Conservation (phyloP, 2,329 filamentous ascomycete genomes). For the Alternaria postmessia region DNA sequence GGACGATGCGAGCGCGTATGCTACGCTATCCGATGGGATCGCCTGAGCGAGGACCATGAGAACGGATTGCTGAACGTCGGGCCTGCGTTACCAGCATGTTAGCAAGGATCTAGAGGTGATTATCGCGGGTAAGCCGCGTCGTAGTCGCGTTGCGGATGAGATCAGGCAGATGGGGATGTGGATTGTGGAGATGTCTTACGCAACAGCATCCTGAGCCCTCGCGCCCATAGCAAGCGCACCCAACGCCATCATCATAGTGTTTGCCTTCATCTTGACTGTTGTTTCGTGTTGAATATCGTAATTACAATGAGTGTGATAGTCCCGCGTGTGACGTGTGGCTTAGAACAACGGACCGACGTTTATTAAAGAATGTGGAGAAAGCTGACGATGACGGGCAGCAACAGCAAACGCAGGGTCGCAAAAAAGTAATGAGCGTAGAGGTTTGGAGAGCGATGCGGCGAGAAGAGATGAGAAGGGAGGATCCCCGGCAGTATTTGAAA, state of each 20-base stretch:
- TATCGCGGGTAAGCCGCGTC: constrained; percentile 2
- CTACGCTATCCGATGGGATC: constrained; percentile 53
- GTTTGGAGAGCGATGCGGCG: constrained; percentile 26
- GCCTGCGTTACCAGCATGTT: constrained; percentile 21
- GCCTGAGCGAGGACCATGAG: constrained; percentile 55
- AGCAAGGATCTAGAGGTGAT: constrained; percentile 7
- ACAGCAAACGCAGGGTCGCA: constrained; percentile 8
- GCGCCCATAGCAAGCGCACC: constrained; percentile 41
- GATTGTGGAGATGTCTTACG: constrained; percentile 26
- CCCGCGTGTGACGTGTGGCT: constrained; percentile 5
- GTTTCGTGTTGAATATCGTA: constrained; percentile 12
- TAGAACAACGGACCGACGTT: not conserved
- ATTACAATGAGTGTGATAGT: constrained; percentile 16
- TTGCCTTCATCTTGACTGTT: constrained; percentile 40
- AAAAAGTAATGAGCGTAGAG: constrained; percentile 29
- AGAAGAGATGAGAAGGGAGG: constrained; percentile 23
- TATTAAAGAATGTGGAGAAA: constrained; percentile 37
- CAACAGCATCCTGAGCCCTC: constrained; percentile 33
- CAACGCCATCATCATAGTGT: constrained; percentile 34
- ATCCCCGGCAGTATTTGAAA: constrained; percentile 39
- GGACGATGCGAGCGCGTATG: constrained; percentile 53
- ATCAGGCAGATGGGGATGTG: not conserved
- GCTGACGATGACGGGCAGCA: not conserved
- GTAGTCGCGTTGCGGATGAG: constrained; percentile 2
- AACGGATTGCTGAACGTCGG: constrained; percentile 48